Conservation (phyloP, 495 filamentous ascomycete species). For the Xylaria grammica region DNA sequence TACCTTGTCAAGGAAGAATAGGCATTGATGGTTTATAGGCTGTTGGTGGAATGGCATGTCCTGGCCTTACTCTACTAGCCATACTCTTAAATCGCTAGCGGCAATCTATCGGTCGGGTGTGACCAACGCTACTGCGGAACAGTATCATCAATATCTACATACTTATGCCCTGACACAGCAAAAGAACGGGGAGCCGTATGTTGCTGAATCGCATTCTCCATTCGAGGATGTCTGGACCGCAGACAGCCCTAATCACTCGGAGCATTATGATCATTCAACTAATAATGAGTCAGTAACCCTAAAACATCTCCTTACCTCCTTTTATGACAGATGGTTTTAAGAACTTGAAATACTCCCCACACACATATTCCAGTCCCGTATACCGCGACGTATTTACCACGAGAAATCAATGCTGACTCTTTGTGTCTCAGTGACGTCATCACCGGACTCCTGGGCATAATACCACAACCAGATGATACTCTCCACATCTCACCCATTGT, state of each 20-base stretch:
- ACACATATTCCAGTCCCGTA: not conserved
- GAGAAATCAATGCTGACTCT: not conserved
- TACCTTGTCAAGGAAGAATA: not conserved
- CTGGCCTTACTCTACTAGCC: slow-evolving; percentile 51
- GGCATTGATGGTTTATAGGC: slow-evolving; percentile 23
- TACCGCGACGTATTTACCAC: too few species aligned
- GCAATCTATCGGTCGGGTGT: slow-evolving; percentile 40
- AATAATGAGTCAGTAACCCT: slow-evolving; percentile 41
- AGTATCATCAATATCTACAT: slow-evolving; percentile 43
- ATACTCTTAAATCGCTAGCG: slow-evolving; percentile 42
- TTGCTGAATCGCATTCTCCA: slow-evolving; percentile 53
- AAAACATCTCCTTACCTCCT: too few species aligned
- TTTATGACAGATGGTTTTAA: not conserved
- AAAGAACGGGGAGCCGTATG: slow-evolving; percentile 49
- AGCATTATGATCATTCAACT: slow-evolving; percentile 55
- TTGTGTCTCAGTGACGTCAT: slow-evolving; percentile 42
- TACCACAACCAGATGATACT: slow-evolving; percentile 41
- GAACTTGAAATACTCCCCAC: not conserved
- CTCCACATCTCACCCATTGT: slow-evolving; percentile 48
- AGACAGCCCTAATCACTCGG: slow-evolving; percentile 48
- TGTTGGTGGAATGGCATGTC: slow-evolving; percentile 55
- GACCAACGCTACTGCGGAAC: slow-evolving; percentile 40
- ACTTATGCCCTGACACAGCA: slow-evolving; percentile 49
- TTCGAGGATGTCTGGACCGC: slow-evolving; percentile 45
- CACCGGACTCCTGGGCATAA: slow-evolving; percentile 50